Evolutionary conservation across 768 basidiomycete species (phyloP).

Genomic region (Tulasnella sp.): DNA sequence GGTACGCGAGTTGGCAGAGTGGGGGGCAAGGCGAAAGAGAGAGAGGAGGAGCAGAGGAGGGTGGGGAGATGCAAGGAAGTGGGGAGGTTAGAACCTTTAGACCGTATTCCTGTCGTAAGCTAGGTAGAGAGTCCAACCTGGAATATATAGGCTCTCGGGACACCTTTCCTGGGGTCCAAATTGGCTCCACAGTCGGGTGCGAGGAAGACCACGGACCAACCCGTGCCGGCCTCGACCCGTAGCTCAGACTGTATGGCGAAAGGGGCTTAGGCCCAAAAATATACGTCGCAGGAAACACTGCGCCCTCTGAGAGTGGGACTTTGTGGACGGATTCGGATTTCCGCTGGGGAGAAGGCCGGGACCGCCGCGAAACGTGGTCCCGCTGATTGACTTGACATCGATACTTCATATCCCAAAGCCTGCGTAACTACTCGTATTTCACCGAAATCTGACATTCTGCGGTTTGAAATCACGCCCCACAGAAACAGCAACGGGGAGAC

Average conservation of each 20-base stretch:
- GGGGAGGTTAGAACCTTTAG: too few species aligned
- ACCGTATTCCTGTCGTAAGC: not conserved
- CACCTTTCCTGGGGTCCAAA: not conserved
- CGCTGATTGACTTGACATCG: not conserved
- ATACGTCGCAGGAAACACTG: not conserved
- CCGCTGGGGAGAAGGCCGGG: not conserved
- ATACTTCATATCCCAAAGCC: not conserved
- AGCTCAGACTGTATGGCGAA: not conserved
- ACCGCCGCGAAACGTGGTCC: not conserved
- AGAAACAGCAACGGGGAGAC: too few species aligned
- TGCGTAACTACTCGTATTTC: not conserved
- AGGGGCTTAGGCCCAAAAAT: not conserved
- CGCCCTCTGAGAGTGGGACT: not conserved
- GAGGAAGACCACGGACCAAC: not conserved
- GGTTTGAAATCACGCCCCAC: too few species aligned
- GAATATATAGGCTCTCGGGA: not conserved
- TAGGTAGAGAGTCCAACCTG: not conserved
- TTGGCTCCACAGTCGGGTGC: not conserved
- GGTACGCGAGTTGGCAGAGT: too few species aligned
- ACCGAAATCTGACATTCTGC: too few species aligned
- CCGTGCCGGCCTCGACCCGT: not conserved
- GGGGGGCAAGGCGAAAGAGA: too few species aligned
- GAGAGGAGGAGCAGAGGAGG: not conserved
- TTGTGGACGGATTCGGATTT: not conserved
- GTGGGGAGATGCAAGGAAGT: not conserved